Evolutionary conservation across 176 grass and related monocot species (phyloP).

Genomic region (Musa troglodytarum): DNA sequence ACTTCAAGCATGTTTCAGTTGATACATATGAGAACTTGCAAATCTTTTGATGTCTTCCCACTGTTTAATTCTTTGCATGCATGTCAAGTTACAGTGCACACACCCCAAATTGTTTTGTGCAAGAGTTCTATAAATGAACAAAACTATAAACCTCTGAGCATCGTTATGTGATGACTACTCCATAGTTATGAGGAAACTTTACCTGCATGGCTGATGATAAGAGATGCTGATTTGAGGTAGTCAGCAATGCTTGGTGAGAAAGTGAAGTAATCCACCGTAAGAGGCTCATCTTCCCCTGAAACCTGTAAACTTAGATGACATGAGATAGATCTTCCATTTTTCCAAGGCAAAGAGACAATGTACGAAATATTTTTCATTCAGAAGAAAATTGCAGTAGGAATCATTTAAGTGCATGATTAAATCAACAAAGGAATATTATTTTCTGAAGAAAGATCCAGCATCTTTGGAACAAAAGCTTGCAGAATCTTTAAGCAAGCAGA

Average conservation of each 20-base stretch:
- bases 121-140: neutral
- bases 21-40: no score
- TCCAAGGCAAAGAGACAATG: neutral
- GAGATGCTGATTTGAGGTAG: conserved; percentile 48
- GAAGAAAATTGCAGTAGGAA: neutral
- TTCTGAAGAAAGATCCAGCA: neutral
- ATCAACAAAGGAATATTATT: neutral
- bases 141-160: neutral
- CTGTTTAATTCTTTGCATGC: no score
- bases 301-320: conserved; percentile 29
- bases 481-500: neutral
- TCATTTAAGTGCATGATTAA: neutral
- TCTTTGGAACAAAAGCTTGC: no score
- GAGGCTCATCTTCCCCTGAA: conserved; percentile 30
- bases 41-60: no score
- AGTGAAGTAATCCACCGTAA: conserved; percentile 69
- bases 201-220: conserved; percentile 93
- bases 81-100: no score
- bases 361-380: neutral
- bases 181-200: neutral
- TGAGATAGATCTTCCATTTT: neutral
- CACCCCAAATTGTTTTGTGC: neutral
- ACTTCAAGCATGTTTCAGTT: no score
- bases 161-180: neutral
- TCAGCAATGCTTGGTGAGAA: conserved; percentile 81